Evolutionary conservation across 78 protist genomes (phyloP).

Genomic region (Dictyostelium capitatum): DNA sequence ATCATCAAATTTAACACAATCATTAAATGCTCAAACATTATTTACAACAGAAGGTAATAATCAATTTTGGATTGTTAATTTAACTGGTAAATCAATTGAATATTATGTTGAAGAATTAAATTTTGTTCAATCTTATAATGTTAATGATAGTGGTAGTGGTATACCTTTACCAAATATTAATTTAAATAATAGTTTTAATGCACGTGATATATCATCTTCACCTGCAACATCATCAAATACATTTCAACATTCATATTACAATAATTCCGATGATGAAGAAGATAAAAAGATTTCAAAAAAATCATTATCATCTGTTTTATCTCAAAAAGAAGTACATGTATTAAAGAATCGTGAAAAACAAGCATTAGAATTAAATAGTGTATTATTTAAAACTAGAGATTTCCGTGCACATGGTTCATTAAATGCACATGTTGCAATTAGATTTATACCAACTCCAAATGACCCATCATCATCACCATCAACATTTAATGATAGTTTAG

Average conservation of each 20-base stretch:
- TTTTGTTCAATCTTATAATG: conserved; percentile 29
- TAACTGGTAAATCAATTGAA: conserved; percentile 70
- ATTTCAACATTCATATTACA: neutral
- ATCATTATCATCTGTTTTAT: neutral
- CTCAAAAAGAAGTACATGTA: neutral
- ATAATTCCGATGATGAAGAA: neutral
- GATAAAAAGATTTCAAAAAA: conserved; percentile 18
- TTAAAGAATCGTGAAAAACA: conserved; percentile 42
- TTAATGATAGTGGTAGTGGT: neutral
- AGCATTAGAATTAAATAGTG: conserved; percentile 49
- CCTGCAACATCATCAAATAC: neutral
- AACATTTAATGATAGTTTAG: too few species aligned
- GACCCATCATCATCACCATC: neutral
- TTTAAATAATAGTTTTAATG: neutral
- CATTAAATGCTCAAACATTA: conserved; percentile 23
- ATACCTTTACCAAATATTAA: neutral
- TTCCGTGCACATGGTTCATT: conserved; percentile 63
- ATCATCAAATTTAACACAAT: conserved; percentile 6
- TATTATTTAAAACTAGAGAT: conserved; percentile 66
- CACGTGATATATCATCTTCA: neutral
- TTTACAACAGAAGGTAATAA: conserved; percentile 60
- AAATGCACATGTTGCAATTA: conserved; percentile 66
- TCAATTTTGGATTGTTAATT: conserved; percentile 69
- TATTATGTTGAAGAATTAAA: conserved; percentile 71
- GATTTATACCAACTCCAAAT: conserved; percentile 24